These are phyloP conservation scores for Zancudomyces culisetae DNA, from an alignment of 371 early-diverging fungal genomes.

Conservation along the genomic window DNA sequence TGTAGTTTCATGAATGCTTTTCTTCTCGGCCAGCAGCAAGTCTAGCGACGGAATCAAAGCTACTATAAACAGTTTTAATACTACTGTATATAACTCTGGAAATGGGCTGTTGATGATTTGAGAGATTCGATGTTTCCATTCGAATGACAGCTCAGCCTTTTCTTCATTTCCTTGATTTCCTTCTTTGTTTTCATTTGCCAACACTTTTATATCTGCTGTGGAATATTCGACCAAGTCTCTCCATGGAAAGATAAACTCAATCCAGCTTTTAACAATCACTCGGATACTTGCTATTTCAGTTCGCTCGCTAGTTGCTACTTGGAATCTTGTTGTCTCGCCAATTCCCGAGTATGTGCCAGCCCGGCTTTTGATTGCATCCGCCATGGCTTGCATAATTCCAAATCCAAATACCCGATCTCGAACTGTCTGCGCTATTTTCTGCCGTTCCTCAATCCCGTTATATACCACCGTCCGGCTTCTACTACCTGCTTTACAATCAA, in stretches of 20 bases:
- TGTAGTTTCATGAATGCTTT: too few relatives aligned
- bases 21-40: neutral
- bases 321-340: neutral
- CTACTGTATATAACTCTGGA: neutral
- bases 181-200: too few relatives aligned
- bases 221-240: neutral
- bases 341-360: neutral
- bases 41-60: neutral
- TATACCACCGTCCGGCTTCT: neutral
- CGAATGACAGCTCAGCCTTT: neutral
- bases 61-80: neutral
- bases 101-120: too few relatives aligned
- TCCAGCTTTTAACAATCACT: neutral
- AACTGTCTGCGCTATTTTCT: neutral
- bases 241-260: neutral
- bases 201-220: too few relatives aligned
- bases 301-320: too few relatives aligned
- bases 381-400: neutral
- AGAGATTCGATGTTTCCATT: too few relatives aligned
- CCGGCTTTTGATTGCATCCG: neutral
- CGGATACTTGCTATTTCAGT: neutral
- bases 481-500: neutral
- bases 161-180: neutral
- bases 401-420: neutral
- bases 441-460: neutral